Evolutionary conservation across 2,329 filamentous ascomycete genomes (phyloP).

Genomic region (Pyrenochaeta sp.): DNA sequence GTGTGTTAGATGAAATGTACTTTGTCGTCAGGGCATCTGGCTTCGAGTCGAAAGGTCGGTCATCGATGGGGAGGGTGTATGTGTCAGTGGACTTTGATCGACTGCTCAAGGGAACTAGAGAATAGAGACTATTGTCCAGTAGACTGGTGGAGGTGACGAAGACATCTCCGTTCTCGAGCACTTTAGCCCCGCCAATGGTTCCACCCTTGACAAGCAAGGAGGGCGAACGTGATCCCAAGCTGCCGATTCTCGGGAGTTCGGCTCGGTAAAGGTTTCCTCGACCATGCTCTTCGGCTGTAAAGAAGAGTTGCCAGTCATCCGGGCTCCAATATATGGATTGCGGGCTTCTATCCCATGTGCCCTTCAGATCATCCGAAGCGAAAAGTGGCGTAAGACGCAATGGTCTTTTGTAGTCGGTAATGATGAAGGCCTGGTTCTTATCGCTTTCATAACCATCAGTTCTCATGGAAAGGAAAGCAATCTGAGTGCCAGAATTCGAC

Average conservation of each 20-base stretch:
- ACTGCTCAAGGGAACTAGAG: constrained; percentile 56
- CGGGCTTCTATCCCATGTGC: constrained; percentile 65
- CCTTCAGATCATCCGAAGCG: constrained; percentile 67
- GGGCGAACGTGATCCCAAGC: constrained; percentile 24
- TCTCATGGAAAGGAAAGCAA: constrained; percentile 83
- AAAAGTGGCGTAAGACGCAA: constrained; percentile 66
- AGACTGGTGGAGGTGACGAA: constrained; percentile 74
- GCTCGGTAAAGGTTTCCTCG: constrained; percentile 65
- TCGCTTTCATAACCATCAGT: constrained; percentile 81
- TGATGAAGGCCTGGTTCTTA: constrained; percentile 71
- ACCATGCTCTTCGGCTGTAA: constrained; percentile 76
- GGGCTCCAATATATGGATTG: constrained; percentile 58
- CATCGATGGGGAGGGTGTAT: constrained; percentile 30
- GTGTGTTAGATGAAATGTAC: constrained; percentile 69
- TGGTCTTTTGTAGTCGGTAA: constrained; percentile 67
- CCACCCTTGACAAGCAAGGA: constrained; percentile 44
- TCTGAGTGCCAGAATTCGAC: constrained; percentile 72
- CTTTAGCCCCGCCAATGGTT: constrained; percentile 54
- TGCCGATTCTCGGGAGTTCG: constrained; percentile 16
- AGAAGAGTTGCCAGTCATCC: constrained; percentile 68
- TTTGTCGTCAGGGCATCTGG: constrained; percentile 35
- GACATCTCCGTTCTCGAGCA: constrained; percentile 61
- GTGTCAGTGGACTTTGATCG: constrained; percentile 15
- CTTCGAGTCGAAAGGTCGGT: constrained; percentile 26
- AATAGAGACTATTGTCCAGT: constrained; percentile 75